Evolutionary conservation across 345 rosid genomes (phyloP), one percentile per base, ranked within the genome.

Genomic region (Ricinus communis): DNA sequence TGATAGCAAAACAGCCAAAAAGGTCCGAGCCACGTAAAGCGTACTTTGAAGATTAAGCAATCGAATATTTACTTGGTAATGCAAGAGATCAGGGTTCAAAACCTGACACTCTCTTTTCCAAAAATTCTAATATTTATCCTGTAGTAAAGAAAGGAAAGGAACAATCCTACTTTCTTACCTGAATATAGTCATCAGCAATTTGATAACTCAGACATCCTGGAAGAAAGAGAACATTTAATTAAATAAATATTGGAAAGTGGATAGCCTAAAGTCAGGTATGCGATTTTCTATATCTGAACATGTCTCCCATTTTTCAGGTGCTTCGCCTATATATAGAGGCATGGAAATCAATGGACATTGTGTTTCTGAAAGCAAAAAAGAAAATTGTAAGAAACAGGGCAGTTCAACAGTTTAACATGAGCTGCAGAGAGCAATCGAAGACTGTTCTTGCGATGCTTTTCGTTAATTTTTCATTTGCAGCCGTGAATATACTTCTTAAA

Each of bases 401-500:
- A 19, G 8, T 53, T n/a, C 2, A 52, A 15, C 21, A 52, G 3
- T n/a, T 52, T 52, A 27, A 21, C 0, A 72, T 72, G 81, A 33
- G 55, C 31, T 30, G 43, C 33, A 43, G 33, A 40, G 71, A 28
- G 47, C 62, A 63, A 41, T 57, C 69, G 77, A 69, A 69, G 71
- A 58, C 63, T 69, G 63, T 55, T 14, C 38, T 27, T 18, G 61
- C 14, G 11, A 69, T 78, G 81, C 5, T 78, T 52, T 14, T 50
- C 10, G 41, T 78, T 18, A 78, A 45, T 70, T 43, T 78, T 6
- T 50, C 52, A 5, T 73, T 78, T 10, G 77, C 71, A 14, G n/a
- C 65, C 6, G 58, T 78, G 43, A 78, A 78, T 70, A 50, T 78
- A 8, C 81, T 78, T 13, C 33, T 69, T 25, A 78, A 78, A 45